Base-by-base conservation (phyloP, 2,329 filamentous ascomycete species). In the Diaporthe nobilis region DNA sequence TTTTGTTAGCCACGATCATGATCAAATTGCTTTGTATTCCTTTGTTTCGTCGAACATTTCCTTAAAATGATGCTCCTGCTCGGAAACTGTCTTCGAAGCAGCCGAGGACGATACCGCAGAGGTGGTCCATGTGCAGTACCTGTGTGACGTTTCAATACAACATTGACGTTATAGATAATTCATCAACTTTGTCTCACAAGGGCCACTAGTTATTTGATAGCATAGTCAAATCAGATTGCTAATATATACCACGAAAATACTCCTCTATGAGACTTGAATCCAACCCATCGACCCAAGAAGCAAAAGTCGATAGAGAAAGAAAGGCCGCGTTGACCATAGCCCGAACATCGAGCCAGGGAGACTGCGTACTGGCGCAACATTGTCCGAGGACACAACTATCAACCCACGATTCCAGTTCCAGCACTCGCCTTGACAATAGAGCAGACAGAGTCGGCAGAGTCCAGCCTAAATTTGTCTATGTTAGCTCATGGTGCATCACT, bases 341-440 rank as follows among this genome's bases (percentile, higher is more conserved):
- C 47, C 17, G 4, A 25, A 15, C 31, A 20, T 53, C 20, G 7
- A 10, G 1, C 5, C 7, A n/a, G 13, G 6, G 47, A 37, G 22
- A 25, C 22, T 37, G 10, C 25, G 20, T 7, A 22, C 28, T 51
- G 44, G 44, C n/a, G 2, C 28, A 25, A 39, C 12, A 2, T n/a
- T 20, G 8, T 51, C 20, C 7, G 5, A 25, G 13, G 20, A 37
- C 6, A 13, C 22, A 10, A 17, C 7, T 20, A 31, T 71, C 37
- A 74, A 49, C 51, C 55, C 31, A 76, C 51, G n/a, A 76, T 68
- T 7, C 74, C 74, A 4, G 74, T 76, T 37, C 70, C 74, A 47
- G 74, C 74, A 17, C 51, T 68, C 25, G 53, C 55, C 34, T 49
- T 63, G 22, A 65, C 63, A 28, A 76, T 61, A 9, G 65, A 65